Base-by-base conservation (phyloP, 805 yeast genomes). In the Sugiyamaella americana region DNA sequence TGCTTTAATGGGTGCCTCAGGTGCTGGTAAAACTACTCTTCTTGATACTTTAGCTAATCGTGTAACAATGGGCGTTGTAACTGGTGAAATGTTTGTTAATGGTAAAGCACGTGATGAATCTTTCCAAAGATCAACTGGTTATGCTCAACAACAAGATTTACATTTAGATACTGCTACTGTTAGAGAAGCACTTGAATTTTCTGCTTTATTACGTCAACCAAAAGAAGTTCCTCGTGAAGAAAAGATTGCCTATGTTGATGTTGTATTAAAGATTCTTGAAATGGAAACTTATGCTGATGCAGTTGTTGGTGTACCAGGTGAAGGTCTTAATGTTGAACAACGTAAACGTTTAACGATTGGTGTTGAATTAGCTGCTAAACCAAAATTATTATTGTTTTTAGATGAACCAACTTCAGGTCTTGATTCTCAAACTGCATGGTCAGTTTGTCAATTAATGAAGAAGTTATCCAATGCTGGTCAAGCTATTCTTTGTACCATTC, bases 21-120 rank as follows among this genome's bases (percentile, higher is more conserved):
- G 88, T 68, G 88, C 89, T 50, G 89, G 89, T 72, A 82, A 82
- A 60, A 83, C 89, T 17, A 82, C 88, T 4, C 68, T 82, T 49
- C 69, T 82, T 56, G 84, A 82, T 67, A 80, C 81, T 58, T 70
- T 83, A 57, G 82, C 87, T 34, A 81, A 79, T 57, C 75, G 88
- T 63, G 76, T 80, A 43, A 79, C 84, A 16, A 70, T 75, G 66
- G 89, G 89, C 67, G 78, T 78, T 46, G 80, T 83, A 46, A 73
- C 84, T 42, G 84, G 84, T 60, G 81, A 81, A 56, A 73, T 76
- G 68, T 65, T 78, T 62, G 84, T 82, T 29, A 79, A 82, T 62
- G 88, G 87, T 50, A 69, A 68, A 46, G 69, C 73, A 51, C 70
- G 78, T 58, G 83, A 77, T 58, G 65, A 72, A 37, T 77, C 85